Conservation (phyloP, 1,284 basidiomycete genomes). For the Cutaneotrichosporon spelunceum region DNA sequence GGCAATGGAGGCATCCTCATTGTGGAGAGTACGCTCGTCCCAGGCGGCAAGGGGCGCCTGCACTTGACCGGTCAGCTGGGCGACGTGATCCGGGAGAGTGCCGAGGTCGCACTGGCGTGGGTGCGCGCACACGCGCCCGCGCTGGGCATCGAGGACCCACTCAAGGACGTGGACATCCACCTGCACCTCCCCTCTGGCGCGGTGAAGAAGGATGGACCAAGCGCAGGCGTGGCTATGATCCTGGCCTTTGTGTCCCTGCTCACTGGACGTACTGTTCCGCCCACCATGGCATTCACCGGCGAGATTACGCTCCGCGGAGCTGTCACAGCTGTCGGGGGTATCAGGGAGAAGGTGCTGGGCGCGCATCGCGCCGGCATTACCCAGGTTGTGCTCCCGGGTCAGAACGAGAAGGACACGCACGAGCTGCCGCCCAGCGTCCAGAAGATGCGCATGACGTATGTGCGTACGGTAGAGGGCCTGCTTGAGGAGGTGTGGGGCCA, state of each 20-base stretch:
- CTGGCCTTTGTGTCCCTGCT: conserved; percentile 85
- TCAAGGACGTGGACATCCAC: conserved; percentile 64
- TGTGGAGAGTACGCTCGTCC: conserved; percentile 40
- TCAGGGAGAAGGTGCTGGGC: conserved; percentile 91
- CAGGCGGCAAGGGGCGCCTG: conserved; percentile 37
- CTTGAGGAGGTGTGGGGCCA: conserved; percentile 44
- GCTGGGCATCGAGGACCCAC: conserved; percentile 57
- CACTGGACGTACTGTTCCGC: conserved; percentile 69
- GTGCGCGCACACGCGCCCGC: conserved; percentile 80
- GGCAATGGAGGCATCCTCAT: conserved; percentile 82
- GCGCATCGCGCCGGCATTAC: conserved; percentile 89
- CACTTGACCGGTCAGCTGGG: conserved; percentile 83
- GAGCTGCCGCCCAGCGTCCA: conserved; percentile 88
- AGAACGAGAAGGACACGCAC: conserved; percentile 81
- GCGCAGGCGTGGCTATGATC: conserved; percentile 85
- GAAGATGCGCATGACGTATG: conserved; percentile 73
- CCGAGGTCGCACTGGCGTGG: conserved; percentile 90
- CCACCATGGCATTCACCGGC: conserved; percentile 88
- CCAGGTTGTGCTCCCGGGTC: conserved; percentile 68
- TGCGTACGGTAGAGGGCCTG: conserved; percentile 34
- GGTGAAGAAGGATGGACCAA: conserved; percentile 94
- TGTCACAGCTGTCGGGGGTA: conserved; percentile 83
- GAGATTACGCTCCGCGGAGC: conserved; percentile 89
- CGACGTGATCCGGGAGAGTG: conserved; percentile 93
- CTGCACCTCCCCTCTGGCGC: conserved; percentile 92